Conservation (phyloP, 2,329 filamentous ascomycete species). For the Penicillium sp. region DNA sequence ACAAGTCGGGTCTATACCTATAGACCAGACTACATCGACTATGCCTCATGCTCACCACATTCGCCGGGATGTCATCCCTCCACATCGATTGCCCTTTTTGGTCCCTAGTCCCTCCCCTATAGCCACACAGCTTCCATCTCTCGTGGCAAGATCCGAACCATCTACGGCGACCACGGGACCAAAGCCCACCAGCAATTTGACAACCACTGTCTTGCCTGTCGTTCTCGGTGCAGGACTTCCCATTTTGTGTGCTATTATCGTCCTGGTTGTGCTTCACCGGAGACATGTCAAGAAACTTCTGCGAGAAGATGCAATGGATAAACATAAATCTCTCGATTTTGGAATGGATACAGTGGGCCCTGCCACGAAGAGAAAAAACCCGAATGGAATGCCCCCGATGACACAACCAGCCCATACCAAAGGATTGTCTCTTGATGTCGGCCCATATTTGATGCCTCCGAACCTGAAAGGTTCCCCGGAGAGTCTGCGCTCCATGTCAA, state of each 20-base stretch:
- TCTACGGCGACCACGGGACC: conserved; percentile 40
- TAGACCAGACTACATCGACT: conserved; percentile 4
- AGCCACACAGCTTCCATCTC: conserved; percentile 20
- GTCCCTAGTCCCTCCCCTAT: conserved; percentile 12
- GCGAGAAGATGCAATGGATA: conserved; percentile 78
- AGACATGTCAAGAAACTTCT: conserved; percentile 69
- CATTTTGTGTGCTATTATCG: conserved; percentile 61
- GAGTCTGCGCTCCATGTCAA: conserved; percentile 78
- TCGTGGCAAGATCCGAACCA: conserved; percentile 30
- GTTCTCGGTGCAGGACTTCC: conserved; percentile 72
- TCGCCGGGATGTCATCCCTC: conserved; percentile 29
- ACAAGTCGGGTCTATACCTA: not conserved
- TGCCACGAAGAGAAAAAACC: conserved; percentile 42
- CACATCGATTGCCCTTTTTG: conserved; percentile 24
- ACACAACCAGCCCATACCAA: conserved; percentile 41
- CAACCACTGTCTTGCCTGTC: conserved; percentile 63
- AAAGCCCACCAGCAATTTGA: conserved; percentile 55
- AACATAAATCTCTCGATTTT: conserved; percentile 89
- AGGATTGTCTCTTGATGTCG: conserved; percentile 62
- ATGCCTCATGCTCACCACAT: conserved; percentile 25
- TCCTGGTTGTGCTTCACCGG: conserved; percentile 75
- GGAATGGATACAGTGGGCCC: conserved; percentile 62
- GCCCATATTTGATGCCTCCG: conserved; percentile 90
- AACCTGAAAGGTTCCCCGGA: conserved; percentile 75
- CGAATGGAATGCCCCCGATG: conserved; percentile 41